Conservation (phyloP, 208 protist genomes). For the Leishmania martiniquensis region DNA sequence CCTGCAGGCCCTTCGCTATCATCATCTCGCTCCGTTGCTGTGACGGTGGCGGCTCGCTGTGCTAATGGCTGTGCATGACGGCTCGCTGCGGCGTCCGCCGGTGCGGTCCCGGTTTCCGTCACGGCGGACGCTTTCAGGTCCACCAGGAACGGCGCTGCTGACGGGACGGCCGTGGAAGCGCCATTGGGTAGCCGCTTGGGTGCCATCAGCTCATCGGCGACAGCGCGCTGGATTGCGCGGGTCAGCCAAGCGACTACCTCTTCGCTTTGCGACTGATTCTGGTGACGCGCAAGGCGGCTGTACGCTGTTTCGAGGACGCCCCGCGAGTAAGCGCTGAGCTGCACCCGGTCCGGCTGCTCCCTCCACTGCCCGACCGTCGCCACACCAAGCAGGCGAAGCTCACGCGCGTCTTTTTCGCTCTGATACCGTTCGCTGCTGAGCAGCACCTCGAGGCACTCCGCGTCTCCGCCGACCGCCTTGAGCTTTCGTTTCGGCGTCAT, state of each 20-base stretch:
- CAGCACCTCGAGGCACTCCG: constrained; percentile 61
- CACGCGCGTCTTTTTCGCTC: constrained; percentile 62
- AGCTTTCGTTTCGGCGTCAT: constrained; percentile 74
- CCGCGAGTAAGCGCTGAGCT: constrained; percentile 64
- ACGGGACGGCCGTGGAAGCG: background rate
- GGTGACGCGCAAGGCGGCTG: constrained; percentile 21
- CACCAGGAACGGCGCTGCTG: constrained; percentile 4
- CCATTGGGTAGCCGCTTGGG: constrained; percentile 17
- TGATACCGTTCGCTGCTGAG: constrained; percentile 67
- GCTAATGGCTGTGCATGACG: background rate
- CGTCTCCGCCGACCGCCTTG: constrained; percentile 46
- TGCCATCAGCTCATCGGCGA: constrained; percentile 75
- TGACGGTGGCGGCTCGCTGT: constrained; percentile 3
- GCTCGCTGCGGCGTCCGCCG: constrained; percentile 3
- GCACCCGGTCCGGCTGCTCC: constrained; percentile 68
- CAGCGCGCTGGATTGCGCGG: constrained; percentile 71
- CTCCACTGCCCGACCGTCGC: constrained; percentile 74
- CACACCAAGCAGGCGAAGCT: constrained; percentile 67
- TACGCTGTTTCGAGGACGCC: constrained; percentile 71
- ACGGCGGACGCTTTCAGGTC: constrained; percentile 4
- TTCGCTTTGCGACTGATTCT: constrained; percentile 47
- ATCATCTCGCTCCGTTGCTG: background rate
- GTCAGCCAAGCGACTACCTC: constrained; percentile 85
- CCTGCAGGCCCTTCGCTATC: background rate
- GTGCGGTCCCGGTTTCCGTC: constrained; percentile 12